Evolutionary conservation across 805 yeast genomes (phyloP), one percentile per base, ranked within the genome.

Genomic region (Nakazawaea holstii): DNA sequence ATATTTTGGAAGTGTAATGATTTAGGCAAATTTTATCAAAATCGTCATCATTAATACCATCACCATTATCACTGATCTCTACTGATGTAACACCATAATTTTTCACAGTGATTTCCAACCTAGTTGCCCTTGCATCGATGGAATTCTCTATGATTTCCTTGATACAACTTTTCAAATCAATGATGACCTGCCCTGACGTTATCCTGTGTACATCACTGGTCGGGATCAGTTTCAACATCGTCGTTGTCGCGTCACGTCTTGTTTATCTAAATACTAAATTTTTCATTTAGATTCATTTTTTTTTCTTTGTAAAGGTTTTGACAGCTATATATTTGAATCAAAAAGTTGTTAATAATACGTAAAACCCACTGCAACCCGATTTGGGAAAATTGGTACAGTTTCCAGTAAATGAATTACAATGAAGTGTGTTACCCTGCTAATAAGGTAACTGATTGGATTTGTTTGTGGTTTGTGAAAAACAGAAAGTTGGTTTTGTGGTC

Each of bases 181-280:
- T 77, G 10, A 94, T 86, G 11, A 94, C 98, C 62, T 94, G 99
- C 0, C 97, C 97, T 0, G 97, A 88, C 0, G 97, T 89, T 49
- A 92, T 79, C 50, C 75, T 71, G 53, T 86, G 87, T 6, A 90
- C 73, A 54, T 91, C 95, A 8, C 56, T 55, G 1, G 53, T 53
- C 32, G 68, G 70, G 27, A 82, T 77, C 5, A 70, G 68, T 31
- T 57, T 49, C 13, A 72, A 65, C 9, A 59, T 31, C 6, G 7
- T 37, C 27, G 10, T 35, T 30, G n/a, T n/a, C 33, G 33, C 33
- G 33, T 30, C 33, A 20, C 24, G 24, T 20, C 24, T 20, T 20
- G 5, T 3, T 20, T 20, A 20, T 20, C 24, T 20, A 20, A 3
- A 20, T 20, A 20, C 5, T 20, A 20, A 20, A 20, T 3, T 4